Evolutionary conservation across 73 alveolate genomes (phyloP).

Genomic region (Stentor roeselii): DNA sequence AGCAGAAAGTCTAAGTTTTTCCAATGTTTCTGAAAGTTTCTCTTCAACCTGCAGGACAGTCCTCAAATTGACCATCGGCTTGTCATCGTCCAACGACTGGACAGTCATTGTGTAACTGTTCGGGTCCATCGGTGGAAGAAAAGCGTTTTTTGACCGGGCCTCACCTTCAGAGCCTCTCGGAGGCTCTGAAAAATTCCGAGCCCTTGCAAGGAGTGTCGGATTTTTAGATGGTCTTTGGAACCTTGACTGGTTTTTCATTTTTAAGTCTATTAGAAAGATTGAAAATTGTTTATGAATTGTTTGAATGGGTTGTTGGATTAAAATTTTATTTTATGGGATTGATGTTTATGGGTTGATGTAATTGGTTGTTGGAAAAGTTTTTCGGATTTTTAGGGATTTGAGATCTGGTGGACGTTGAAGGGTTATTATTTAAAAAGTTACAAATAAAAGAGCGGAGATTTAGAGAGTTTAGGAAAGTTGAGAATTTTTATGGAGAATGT

Average conservation of each 20-base stretch:
- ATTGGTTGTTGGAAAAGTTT: no score
- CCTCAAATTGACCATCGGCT: conserved; percentile 26
- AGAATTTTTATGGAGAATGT: no score
- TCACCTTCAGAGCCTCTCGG: not conserved
- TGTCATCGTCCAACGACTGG: not conserved
- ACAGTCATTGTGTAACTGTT: not conserved
- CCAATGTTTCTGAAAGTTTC: conserved; percentile 30
- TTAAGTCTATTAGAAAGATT: not conserved
- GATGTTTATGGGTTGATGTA: no score
- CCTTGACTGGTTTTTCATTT: not conserved
- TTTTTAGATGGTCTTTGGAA: not conserved
- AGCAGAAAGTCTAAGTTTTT: conserved; percentile 27
- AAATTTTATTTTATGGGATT: no score
- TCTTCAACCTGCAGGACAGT: conserved; percentile 29
- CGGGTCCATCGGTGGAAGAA: not conserved
- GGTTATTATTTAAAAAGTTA: no score
- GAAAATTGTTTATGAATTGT: no score
- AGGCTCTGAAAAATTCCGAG: conserved; percentile 1
- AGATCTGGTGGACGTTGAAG: no score
- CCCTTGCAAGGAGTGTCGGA: not conserved
- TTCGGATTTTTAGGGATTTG: no score
- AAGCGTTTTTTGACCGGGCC: not conserved
- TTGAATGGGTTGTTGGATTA: no score
- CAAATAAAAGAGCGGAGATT: no score
- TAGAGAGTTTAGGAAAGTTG: no score